Base-by-base conservation (phyloP, 1,284 basidiomycete genomes). In the Trametes versicolor region DNA sequence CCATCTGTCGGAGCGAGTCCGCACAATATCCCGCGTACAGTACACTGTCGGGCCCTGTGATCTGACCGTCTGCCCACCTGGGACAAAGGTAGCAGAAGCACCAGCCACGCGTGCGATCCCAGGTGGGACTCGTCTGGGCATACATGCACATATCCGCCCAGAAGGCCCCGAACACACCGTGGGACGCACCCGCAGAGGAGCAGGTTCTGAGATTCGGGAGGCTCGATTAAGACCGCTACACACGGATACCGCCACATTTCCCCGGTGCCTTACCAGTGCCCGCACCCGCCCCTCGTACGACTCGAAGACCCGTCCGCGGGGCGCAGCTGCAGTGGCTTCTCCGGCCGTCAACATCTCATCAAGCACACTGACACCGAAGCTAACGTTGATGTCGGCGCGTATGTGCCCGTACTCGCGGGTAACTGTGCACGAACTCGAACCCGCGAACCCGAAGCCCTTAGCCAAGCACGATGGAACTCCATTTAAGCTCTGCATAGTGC, bases 241-340 rank as follows among this genome's bases (percentile, higher is more conserved):
- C 57, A 43, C 34, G 48, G 36, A n/a, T 41, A 59, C 58, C 36
- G 58, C 58, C 58, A 51, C 58, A 41, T 41, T 59, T 59, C 58
- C 19, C 58, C 58, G 58, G 58, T 59, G 36, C 58, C 58, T 59
- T 15, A 37, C 56, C 9, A 17, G 41, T n/a, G n/a, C n/a, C 17
- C 41, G 6, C 6, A 7, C 15, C 43, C n/a, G 13, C 32, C 50
- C 19, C 17, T 53, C 51, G 51, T 53, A 53, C 51, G 51, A 53
- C 32, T 25, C 49, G 13, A 9, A 19, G 47, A 25, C 23, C 8
- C 8, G 47, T 3, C 37, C 37, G 37, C 37, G 37, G 29, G 29
- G 29, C 29, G 29, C 29, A 32, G 39, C 3, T 4, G 10, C 39
- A 32, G 39, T 3, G 39, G 10, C 39, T 41, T 41, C 39, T 41